phyloP scores from a whole-genome alignment of 1,284 basidiomycete genomes.

The Phellopilus nigrolimitatus region DNA sequence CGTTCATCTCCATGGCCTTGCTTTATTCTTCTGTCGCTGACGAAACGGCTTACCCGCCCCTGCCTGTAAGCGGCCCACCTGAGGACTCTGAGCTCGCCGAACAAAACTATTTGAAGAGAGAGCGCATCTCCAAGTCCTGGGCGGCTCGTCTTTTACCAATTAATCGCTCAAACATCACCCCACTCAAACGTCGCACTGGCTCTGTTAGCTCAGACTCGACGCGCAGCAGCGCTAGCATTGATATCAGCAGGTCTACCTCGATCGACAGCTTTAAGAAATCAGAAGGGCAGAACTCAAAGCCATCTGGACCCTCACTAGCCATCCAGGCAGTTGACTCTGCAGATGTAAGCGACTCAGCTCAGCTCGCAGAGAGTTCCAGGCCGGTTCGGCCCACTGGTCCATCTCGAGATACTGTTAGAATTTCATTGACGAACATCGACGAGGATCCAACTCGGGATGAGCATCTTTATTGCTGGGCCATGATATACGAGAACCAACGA shows the following conservation, averaged over 20 bases:
- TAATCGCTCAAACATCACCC: neutral
- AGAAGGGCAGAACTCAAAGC: too few species aligned
- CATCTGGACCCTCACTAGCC: too few species aligned
- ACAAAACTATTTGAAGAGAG: conserved; percentile 9
- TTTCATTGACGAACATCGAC: neutral
- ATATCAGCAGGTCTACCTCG: too few species aligned
- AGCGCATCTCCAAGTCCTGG: conserved; percentile 16
- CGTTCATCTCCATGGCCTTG: neutral
- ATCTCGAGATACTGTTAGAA: neutral
- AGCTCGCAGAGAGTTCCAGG: neutral
- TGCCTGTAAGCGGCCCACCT: conserved; percentile 8
- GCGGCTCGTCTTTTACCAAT: conserved; percentile 3
- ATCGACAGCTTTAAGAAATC: too few species aligned
- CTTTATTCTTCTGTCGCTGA: neutral
- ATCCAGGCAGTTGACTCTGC: neutral
- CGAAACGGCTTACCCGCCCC: conserved; percentile 5
- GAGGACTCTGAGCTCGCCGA: conserved; percentile 17
- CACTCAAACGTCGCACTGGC: conserved; percentile 8
- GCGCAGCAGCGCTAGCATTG: neutral
- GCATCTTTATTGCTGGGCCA: conserved; percentile 59
- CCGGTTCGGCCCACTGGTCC: too few species aligned
- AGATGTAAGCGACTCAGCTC: neutral
- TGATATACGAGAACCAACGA: conserved; percentile 75
- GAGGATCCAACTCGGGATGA: conserved; percentile 11
- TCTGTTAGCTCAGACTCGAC: neutral